phyloP scores from a whole-genome alignment of 179 eudicot species.

The Drosera spatulata region DNA sequence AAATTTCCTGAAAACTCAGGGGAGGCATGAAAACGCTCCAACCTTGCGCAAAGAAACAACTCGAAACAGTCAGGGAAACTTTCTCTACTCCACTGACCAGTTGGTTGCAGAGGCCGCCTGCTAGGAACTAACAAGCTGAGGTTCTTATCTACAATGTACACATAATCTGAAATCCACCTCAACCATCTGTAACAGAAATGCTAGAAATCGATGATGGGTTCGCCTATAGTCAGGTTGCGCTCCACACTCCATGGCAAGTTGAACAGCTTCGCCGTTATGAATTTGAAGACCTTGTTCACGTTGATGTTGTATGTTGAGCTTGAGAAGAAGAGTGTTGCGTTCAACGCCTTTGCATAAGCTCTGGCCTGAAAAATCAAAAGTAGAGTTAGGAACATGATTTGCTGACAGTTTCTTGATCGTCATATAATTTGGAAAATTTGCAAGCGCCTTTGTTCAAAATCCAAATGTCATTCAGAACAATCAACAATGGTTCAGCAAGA shows the following conservation, averaged over 20 bases:
- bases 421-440: no score
- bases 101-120: no score
- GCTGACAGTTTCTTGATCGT: no score
- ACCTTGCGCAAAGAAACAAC: no score
- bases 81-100: no score
- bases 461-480: no score
- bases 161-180: not conserved
- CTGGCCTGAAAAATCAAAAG: conserved; percentile 37
- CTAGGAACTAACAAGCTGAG: no score
- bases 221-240: conserved; percentile 54
- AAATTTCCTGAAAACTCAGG: not conserved
- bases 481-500: not conserved
- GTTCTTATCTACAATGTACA: no score
- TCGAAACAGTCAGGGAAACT: no score
- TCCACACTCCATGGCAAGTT: conserved; percentile 52
- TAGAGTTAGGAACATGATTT: not conserved
- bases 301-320: conserved; percentile 60
- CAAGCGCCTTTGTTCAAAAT: no score
- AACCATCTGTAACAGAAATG: not conserved
- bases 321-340: conserved; percentile 56
- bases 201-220: conserved; percentile 60
- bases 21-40: no score
- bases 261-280: conserved; percentile 54
- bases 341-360: conserved; percentile 44
- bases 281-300: conserved; percentile 58